Evolutionary conservation across 441 rosid species (phyloP), one percentile per base, ranked within the genome.

Genomic region (Populus hybrid): DNA sequence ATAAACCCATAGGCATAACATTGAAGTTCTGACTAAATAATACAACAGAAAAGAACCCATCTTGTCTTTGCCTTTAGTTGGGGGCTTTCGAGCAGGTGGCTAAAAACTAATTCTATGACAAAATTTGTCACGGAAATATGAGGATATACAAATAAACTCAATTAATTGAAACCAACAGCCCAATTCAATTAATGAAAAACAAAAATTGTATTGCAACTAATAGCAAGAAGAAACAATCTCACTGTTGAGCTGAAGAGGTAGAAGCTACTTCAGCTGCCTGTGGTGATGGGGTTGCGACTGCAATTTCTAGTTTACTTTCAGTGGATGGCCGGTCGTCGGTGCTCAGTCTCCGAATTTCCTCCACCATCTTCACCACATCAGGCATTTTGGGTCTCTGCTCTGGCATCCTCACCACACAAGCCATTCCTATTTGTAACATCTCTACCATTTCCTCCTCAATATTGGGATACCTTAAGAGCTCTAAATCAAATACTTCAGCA

Each of bases 381-480:
- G 63, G 32, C 91, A 93, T 93, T 76, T 87, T 87, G 5, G 95
- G 96, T 81, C 97, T 91, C 85, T 85, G 87, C 63, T 94, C 98
- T 0, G 95, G 95, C 80, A 88, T 82, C 79, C 90, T 91, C 28
- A 72, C 85, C 1, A 88, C 93, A 89, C 98, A 93, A 46, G 81
- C 89, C 95, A 96, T 85, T 71, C 94, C 98, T 40, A 93, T 86
- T 77, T 94, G 98, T 77, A 96, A 80, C 98, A 93, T 91, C 86
- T 90, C 97, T 30, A 96, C 98, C 96, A 94, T 90, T 87, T 94
- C 98, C 80, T 94, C 98, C 85, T 96, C 99, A 8, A 94, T 93
- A 69, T 94, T 92, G 0, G 98, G 90, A 76, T 88, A 91, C 88
- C 90, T 87, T 78, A 94, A 69, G 65, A 96, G 97, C 84, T 87